Evolutionary conservation across 2,329 filamentous ascomycete genomes (phyloP).

Genomic region (Dactylonectria estremocensis): DNA sequence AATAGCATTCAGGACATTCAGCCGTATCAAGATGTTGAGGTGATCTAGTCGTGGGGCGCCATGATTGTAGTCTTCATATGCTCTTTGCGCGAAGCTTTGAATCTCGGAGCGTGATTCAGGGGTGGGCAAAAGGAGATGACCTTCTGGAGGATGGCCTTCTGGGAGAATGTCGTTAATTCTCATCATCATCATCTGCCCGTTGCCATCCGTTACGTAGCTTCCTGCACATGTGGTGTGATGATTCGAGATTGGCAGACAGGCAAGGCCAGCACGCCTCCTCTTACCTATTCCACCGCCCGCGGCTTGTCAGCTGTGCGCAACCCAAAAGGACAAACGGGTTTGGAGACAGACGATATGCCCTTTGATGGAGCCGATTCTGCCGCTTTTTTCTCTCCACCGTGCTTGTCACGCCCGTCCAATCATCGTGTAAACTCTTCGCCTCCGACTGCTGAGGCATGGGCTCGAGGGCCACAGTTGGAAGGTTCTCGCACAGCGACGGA

Average conservation of each 20-base stretch:
- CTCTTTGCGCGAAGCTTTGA: not conserved
- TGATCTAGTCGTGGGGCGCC: not conserved
- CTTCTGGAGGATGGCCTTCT: slow-evolving; percentile 4
- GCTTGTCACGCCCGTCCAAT: slow-evolving; percentile 7
- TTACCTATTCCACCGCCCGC: not conserved
- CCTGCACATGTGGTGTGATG: not conserved
- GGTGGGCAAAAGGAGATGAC: slow-evolving; percentile 2
- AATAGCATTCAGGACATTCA: not conserved
- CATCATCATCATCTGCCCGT: not conserved
- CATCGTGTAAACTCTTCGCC: not conserved
- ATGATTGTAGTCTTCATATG: not conserved
- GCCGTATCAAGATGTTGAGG: not conserved
- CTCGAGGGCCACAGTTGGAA: not conserved
- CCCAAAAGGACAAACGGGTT: not conserved
- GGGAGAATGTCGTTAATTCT: not conserved
- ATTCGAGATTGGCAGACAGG: not conserved
- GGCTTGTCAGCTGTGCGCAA: not conserved
- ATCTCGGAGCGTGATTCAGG: slow-evolving; percentile 4
- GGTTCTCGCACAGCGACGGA: not conserved
- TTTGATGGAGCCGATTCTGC: not conserved
- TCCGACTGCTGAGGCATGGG: slow-evolving; percentile 5
- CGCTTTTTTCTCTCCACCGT: slow-evolving; percentile 1
- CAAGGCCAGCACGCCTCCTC: slow-evolving; percentile 2
- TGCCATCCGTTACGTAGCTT: slow-evolving; percentile 1
- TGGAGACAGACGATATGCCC: not conserved